Evolutionary conservation across 1,284 basidiomycete species (phyloP), one percentile per base, ranked within the genome.

Genomic region (Meira miltonrushii): DNA sequence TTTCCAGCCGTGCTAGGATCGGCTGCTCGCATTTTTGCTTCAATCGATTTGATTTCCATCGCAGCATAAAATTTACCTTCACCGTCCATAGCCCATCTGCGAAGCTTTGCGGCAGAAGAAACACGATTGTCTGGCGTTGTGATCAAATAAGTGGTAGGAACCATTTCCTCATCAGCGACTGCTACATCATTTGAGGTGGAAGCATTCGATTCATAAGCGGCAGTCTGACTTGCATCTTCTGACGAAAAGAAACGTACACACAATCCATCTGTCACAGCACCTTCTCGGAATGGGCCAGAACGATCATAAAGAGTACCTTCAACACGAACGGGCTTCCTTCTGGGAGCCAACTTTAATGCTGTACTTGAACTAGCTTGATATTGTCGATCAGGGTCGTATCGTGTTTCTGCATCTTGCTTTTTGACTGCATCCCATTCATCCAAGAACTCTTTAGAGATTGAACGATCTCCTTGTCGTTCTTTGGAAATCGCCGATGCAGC

Each of bases 61-160:
- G 74, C 74, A 2, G 74, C 74, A 47, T 73, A 77, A 56, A 77
- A 77, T 57, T 66, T 59, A 25, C 74, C 74, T 2, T 58, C 51
- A 25, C 66, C 61, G 53, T 77, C 74, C 74, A 77, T 77, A 7
- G 74, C 74, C 74, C 74, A 77, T 21, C 74, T 55, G 2, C 74
- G 57, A 48, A 75, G 57, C 59, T 77, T 77, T 37, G 74, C 74
- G 0, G 74, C 73, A 1, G 71, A 74, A 7, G 74, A 75, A 13
- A 77, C 74, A 37, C 74, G 73, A 39, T 77, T 77, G 62, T 77
- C 74, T 0, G 74, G 74, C 21, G 74, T 77, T 12, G 74, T 77
- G 60, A 77, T 75, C 15, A 77, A 70, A 57, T 72, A 77, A 21
- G 58, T 60, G 5, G 56, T 56, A 1, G 58, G 58, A 56, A 2